Conservation (phyloP, 2,329 filamentous ascomycete genomes). For the Neopestalotiopsis clavispora region DNA sequence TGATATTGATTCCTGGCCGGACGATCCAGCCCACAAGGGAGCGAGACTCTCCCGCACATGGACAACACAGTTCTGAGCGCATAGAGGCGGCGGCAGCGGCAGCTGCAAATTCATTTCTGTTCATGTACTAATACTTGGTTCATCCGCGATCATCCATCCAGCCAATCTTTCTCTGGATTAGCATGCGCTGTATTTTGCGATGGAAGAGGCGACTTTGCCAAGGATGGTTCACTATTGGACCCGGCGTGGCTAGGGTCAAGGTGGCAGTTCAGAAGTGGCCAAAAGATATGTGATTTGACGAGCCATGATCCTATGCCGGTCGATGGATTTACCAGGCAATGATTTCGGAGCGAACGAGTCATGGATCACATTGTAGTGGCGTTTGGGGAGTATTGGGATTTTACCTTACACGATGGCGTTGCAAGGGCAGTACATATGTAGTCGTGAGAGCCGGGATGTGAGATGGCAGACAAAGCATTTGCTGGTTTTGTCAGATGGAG, state of each 20-base stretch:
- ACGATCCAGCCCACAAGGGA: not conserved
- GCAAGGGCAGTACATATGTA: slow-evolving; percentile 15
- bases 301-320: slow-evolving; percentile 19
- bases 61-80: slow-evolving; percentile 7
- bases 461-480: not conserved
- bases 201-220: not conserved
- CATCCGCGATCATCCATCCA: not conserved
- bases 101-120: slow-evolving; percentile 25
- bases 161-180: not conserved
- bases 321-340: slow-evolving; percentile 17
- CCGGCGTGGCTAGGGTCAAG: not conserved
- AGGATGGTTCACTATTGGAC: not conserved
- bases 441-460: not conserved
- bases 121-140: slow-evolving; percentile 33
- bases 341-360: slow-evolving; percentile 17
- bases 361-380: slow-evolving; percentile 16
- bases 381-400: slow-evolving; percentile 20
- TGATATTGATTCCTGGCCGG: not conserved
- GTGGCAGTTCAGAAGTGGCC: not conserved
- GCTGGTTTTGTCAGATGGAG: not conserved
- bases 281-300: slow-evolving; percentile 13
- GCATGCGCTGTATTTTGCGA: not conserved
- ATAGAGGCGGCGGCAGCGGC: slow-evolving; percentile 17
- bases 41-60: not conserved
- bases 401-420: slow-evolving; percentile 19